Evolutionary conservation across 768 basidiomycete species (phyloP), one percentile per base, ranked within the genome.

Genomic region (Chiua virens): DNA sequence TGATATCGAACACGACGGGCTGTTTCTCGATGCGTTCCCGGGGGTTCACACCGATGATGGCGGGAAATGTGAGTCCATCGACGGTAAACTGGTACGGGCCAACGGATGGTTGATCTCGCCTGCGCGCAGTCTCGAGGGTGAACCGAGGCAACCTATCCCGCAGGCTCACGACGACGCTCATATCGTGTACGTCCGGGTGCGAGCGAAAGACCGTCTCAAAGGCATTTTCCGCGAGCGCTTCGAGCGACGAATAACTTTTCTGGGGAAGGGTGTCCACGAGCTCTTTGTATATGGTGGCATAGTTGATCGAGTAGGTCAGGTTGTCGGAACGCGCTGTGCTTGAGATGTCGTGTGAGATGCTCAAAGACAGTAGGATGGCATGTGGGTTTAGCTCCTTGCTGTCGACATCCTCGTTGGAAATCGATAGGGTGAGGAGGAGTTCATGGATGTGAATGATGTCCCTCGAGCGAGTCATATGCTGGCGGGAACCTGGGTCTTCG

Each of bases 11-110:
- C 17, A 75, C 68, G 17, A 92, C 76, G 27, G 77, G 63, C 62
- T 93, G 91, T 57, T 77, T 77, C 60, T 84, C 79, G 27, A 71
- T 57, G 28, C 89, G 75, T 65, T 93, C 92, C 52, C 75, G 77
- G 5, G 77, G 72, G 55, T 88, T 80, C 36, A 92, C 70, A 3
- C 92, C 91, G 21, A 93, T 72, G 45, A 91, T 77, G 14, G 78
- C 72, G 8, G 72, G 69, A 34, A 82, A 79, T 5, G 70, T 60
- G 10, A 93, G 66, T 42, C 74, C 73, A 14, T 68, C 53, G 30
- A 77, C 50, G 20, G 9, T 23, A 40, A 49, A 66, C 48, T 50
- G 65, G 64, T 10, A 54, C 42, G 30, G 70, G 43, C 22, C 65
- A 18, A 46, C 59, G 20, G 22, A 44, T 27, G 9, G 42, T 35